Evolutionary conservation across 495 filamentous ascomycete genomes (phyloP).

Genomic region (Cenococcum geophilum): DNA sequence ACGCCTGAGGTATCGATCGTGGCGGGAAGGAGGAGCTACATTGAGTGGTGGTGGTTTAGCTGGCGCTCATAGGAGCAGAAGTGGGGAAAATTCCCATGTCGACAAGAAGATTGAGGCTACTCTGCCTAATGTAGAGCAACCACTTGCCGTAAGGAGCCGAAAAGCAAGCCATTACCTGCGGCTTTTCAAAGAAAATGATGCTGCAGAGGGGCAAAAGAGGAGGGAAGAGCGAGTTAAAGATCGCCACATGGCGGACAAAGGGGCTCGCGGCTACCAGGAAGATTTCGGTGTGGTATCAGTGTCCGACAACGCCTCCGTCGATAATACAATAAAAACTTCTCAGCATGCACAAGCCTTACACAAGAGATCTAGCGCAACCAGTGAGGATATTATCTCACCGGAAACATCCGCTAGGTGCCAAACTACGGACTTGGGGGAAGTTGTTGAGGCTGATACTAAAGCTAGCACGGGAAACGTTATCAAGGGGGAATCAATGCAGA

Average conservation of each 20-base stretch:
- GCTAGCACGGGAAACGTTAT: background rate
- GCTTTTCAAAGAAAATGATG: constrained; percentile 85
- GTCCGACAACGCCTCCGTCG: background rate
- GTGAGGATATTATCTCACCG: background rate
- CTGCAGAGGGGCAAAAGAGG: constrained; percentile 43
- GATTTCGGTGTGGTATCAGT: constrained; percentile 1
- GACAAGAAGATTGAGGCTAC: constrained; percentile 83
- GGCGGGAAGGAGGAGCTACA: constrained; percentile 39
- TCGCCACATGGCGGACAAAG: constrained; percentile 11
- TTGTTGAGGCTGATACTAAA: background rate
- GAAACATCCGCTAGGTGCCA: background rate
- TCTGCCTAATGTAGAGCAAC: constrained; percentile 61
- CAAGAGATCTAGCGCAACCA: background rate
- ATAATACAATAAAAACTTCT: background rate
- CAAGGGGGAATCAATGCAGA: constrained; percentile 32
- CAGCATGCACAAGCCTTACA: background rate
- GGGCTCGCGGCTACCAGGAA: background rate
- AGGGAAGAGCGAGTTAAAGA: constrained; percentile 32
- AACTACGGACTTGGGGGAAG: background rate
- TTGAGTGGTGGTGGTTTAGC: constrained; percentile 13
- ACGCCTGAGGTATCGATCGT: constrained; percentile 37
- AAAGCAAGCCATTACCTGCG: constrained; percentile 91
- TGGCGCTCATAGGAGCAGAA: constrained; percentile 17
- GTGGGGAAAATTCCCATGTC: constrained; percentile 45
- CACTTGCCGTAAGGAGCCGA: constrained; percentile 67